phyloP scores from a whole-genome alignment of 768 basidiomycete genomes.

The Strobilomyces dryophilus region DNA sequence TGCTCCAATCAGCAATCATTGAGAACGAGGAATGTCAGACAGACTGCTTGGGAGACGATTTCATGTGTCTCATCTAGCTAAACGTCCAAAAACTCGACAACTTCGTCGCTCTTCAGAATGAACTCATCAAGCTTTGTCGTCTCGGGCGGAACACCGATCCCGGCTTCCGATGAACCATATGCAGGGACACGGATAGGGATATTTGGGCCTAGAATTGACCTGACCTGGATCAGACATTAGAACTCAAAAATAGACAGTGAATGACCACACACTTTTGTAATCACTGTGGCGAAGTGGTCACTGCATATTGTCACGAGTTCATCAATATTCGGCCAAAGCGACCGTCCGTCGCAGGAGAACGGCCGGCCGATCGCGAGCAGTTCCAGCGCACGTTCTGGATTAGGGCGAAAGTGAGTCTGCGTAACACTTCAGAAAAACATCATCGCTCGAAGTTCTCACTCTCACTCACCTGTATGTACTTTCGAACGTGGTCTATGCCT shows the following conservation, averaged over 20 bases:
- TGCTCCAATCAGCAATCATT: background rate
- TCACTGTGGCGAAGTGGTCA: conserved; percentile 5
- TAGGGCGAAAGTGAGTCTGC: conserved; percentile 9
- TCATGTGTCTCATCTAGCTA: background rate
- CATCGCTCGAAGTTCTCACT: too few species aligned
- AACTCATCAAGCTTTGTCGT: background rate
- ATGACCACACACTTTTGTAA: conserved; percentile 9
- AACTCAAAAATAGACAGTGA: background rate
- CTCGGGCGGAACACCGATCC: background rate
- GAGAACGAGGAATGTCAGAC: background rate
- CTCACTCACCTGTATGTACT: conserved; percentile 11
- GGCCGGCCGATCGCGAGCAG: conserved; percentile 12
- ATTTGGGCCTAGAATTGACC: conserved; percentile 9
- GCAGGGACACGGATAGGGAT: background rate
- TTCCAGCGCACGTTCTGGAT: conserved; percentile 16
- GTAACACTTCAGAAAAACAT: background rate
- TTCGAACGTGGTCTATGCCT: conserved; percentile 7
- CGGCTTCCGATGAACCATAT: conserved; percentile 12
- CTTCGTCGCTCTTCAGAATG: background rate
- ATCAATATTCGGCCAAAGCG: conserved; percentile 10
- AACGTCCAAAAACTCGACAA: background rate
- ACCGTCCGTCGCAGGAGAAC: conserved; percentile 13
- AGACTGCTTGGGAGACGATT: background rate
- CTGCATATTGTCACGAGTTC: conserved; percentile 3
- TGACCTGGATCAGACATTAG: conserved; percentile 3